These are phyloP conservation scores for Solanum appendiculatum DNA, from an alignment of 257 asterid genomes.

Conservation along the genomic window DNA sequence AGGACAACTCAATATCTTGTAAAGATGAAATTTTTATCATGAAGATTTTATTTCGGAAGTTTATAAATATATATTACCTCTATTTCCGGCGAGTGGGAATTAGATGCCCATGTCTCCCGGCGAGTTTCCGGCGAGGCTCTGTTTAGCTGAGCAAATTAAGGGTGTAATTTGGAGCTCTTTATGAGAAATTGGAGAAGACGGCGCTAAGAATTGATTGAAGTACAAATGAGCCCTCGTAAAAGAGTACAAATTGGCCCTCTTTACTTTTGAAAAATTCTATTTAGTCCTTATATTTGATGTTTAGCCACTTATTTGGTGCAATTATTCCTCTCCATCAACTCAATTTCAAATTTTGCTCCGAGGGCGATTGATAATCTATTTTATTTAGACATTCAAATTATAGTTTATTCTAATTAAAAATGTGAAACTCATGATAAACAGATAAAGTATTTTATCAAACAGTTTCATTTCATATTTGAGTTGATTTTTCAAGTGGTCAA, in stretches of 20 bases:
- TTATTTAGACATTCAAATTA: not conserved
- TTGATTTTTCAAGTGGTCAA: rapidly evolving
- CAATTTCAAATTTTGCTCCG: not conserved
- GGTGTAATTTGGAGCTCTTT: too few species aligned
- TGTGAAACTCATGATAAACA: too few species aligned
- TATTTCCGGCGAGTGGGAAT: not conserved
- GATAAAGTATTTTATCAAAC: too few species aligned
- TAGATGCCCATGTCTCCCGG: too few species aligned
- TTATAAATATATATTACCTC: not conserved
- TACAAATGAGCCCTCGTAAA: not conserved
- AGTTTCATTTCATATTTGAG: too few species aligned
- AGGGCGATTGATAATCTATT: too few species aligned
- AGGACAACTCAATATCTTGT: not conserved
- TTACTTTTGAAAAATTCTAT: not conserved
- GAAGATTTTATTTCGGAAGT: not conserved
- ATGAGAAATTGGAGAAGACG: not conserved
- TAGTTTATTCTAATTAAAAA: too few species aligned
- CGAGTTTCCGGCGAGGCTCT: too few species aligned
- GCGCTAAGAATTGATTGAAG: not conserved
- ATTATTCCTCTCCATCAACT: not conserved
- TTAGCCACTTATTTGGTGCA: not conserved
- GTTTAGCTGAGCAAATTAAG: too few species aligned
- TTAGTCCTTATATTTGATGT: not conserved
- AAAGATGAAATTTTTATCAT: too few species aligned
- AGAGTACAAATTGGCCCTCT: not conserved